A percentile compares a stretch with the other conserved stretches of the same genome.
Conservation (phyloP, 2,329 filamentous ascomycete genomes). For the Diaporthe ilicicola region DNA sequence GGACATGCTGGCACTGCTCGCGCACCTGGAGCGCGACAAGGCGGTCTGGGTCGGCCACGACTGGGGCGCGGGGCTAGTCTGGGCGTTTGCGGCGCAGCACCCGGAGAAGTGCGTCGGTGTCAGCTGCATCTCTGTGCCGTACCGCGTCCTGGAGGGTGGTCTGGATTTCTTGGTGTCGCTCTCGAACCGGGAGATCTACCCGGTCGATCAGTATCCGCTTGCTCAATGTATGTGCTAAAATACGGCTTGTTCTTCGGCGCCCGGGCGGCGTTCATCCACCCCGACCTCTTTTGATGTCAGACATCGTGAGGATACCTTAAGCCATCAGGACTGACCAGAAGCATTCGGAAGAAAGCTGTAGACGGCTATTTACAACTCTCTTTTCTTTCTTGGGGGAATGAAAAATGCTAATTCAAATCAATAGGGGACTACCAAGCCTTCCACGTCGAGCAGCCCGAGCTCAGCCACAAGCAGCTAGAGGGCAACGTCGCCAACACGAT, state of each 20-base stretch:
- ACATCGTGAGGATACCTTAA: no score
- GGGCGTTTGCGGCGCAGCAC: conserved; percentile 40
- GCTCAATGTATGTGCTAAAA: conserved; percentile 36
- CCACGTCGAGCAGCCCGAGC: conserved; percentile 41
- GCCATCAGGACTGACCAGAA: no score
- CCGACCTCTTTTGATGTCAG: no score
- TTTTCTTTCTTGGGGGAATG: background rate
- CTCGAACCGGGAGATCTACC: conserved; percentile 55
- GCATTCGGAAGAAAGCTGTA: no score
- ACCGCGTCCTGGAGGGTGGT: conserved; percentile 50
- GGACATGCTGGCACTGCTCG: conserved; percentile 46
- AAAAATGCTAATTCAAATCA: background rate
- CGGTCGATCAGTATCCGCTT: conserved; percentile 48
- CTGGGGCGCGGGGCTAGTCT: conserved; percentile 46
- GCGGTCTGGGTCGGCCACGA: conserved; percentile 60
- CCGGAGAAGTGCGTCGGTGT: conserved; percentile 40
- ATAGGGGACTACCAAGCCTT: conserved; percentile 41
- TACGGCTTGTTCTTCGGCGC: no score
- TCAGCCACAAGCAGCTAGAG: conserved; percentile 34
- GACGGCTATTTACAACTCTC: no score
- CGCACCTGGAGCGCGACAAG: conserved; percentile 41
- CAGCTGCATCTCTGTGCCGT: conserved; percentile 48
- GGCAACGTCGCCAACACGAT: conserved; percentile 33
- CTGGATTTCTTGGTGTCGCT: conserved; percentile 44
- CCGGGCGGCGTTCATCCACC: no score